phyloP scores from a whole-genome alignment of 2,329 filamentous ascomycete genomes.

The Hypoxylon rubiginosum region DNA sequence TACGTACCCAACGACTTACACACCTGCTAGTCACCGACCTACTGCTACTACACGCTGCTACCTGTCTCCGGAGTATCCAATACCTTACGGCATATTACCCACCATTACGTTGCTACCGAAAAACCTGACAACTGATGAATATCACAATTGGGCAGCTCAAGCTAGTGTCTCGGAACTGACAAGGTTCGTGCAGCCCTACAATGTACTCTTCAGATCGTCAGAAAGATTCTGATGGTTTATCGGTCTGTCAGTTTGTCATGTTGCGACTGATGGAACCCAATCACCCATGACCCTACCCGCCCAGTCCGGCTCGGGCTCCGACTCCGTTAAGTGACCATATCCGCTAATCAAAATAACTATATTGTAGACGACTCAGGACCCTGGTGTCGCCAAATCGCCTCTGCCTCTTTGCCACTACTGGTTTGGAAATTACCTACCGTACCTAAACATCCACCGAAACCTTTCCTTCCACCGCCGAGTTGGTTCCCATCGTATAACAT shows the following conservation, averaged over 20 bases:
- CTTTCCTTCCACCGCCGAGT: constrained; percentile 7
- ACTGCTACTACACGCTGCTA: constrained; percentile 2
- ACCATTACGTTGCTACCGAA: constrained; percentile 13
- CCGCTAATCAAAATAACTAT: constrained; percentile 32
- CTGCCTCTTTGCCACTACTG: constrained; percentile 34
- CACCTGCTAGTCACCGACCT: neutral
- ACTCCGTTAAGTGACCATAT: constrained; percentile 30
- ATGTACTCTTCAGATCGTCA: constrained; percentile 11
- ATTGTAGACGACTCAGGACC: constrained; percentile 35
- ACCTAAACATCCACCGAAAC: constrained; percentile 8
- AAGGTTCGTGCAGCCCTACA: constrained; percentile 43
- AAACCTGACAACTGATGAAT: constrained; percentile 25
- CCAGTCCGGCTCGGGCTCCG: constrained; percentile 31
- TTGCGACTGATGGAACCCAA: constrained; percentile 21
- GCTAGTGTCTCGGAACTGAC: constrained; percentile 42
- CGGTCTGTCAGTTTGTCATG: constrained; percentile 9
- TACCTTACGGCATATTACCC: constrained; percentile 7
- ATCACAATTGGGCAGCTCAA: constrained; percentile 38
- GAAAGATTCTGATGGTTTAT: constrained; percentile 6
- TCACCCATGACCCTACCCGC: constrained; percentile 27
- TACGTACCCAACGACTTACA: neutral
- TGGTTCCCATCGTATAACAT: constrained; percentile 3
- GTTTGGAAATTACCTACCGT: constrained; percentile 18
- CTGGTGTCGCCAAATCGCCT: constrained; percentile 37
- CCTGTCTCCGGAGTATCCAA: constrained; percentile 3